These are phyloP conservation scores for Schizophyllum amplum DNA, from an alignment of 1,284 basidiomycete species.

Conservation along the genomic window DNA sequence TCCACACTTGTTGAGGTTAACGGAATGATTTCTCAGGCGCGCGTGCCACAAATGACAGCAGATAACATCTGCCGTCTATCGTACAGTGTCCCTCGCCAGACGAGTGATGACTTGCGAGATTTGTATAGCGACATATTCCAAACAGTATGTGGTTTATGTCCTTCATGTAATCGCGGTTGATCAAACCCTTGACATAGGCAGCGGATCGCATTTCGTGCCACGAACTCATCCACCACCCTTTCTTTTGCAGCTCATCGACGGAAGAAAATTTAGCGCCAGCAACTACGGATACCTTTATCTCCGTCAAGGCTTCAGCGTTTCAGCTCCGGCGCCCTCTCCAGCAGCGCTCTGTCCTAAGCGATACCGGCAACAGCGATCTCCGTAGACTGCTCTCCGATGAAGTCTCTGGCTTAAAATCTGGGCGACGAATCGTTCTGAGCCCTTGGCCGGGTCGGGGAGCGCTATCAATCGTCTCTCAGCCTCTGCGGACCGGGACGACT, in stretches of 20 bases:
- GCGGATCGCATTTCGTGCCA: neutral
- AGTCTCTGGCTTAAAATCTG: neutral
- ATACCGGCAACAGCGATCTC: slow-evolving; percentile 15
- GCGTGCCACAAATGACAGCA: slow-evolving; percentile 4
- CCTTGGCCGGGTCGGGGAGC: neutral
- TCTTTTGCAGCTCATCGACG: neutral
- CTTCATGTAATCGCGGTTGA: neutral
- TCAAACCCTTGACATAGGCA: neutral
- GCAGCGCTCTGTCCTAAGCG: slow-evolving; percentile 7
- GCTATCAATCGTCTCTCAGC: too few species aligned
- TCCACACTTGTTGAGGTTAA: slow-evolving; percentile 15
- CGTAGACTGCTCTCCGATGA: slow-evolving; percentile 12
- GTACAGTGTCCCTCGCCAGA: slow-evolving; percentile 15
- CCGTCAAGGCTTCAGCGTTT: neutral
- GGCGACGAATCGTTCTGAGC: slow-evolving; percentile 13
- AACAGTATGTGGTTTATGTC: slow-evolving; percentile 14
- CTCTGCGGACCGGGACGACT: neutral
- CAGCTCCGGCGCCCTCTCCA: too few species aligned
- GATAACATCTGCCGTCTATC: slow-evolving; percentile 13
- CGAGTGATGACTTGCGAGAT: slow-evolving; percentile 15
- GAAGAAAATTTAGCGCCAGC: neutral
- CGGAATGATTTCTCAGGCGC: neutral
- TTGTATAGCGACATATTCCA: slow-evolving; percentile 21
- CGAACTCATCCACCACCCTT: neutral
- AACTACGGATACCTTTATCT: neutral